Evolutionary conservation across 78 protist species (phyloP), one percentile per base, ranked within the genome.

Genomic region (Cavenderia fasciculata): DNA sequence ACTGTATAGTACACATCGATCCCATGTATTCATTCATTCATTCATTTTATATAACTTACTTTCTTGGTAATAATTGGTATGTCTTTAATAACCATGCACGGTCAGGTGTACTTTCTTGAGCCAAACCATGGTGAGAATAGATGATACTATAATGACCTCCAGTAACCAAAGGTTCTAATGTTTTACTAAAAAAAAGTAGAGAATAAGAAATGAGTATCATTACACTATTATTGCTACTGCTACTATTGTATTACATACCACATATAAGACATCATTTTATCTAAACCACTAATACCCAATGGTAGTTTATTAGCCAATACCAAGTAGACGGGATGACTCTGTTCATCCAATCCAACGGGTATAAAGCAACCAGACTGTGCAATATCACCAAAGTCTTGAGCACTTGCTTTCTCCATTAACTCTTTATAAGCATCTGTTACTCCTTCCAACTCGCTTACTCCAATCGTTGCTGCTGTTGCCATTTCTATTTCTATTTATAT

Each of bases 31-130:
- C 8, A 27, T 71, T 51, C 6, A 68, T 18, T 65, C 11, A 43
- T 65, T 65, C 3, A 40, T 61, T 18, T 7, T 31, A 29, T 61
- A 29, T 12, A 18, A 63, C 70, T 34, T 68, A 82, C 90, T 82
- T 82, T 69, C 90, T 82, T 57, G 90, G 90, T 68, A 82, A 68
- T 56, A 82, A 57, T 52, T 82, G 56, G 68, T 82, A 82, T 19
- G 65, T 10, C 29, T n/a, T 1, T 16, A 18, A 68, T 56, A 82
- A 21, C 90, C 90, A 82, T 44, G 65, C 18, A 56, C 33, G 65
- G 11, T 82, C 90, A 29, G 90, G 90, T 27, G 78, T 68, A 43
- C 72, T 47, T 12, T 82, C 90, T 52, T 34, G 61, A 40, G 31
- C 57, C 56, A 82, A 33, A 52, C 47, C 27, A 29, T 74, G 66